Conservation (phyloP, 2,329 filamentous ascomycete genomes). For the Emmonsiellopsis sp. region DNA sequence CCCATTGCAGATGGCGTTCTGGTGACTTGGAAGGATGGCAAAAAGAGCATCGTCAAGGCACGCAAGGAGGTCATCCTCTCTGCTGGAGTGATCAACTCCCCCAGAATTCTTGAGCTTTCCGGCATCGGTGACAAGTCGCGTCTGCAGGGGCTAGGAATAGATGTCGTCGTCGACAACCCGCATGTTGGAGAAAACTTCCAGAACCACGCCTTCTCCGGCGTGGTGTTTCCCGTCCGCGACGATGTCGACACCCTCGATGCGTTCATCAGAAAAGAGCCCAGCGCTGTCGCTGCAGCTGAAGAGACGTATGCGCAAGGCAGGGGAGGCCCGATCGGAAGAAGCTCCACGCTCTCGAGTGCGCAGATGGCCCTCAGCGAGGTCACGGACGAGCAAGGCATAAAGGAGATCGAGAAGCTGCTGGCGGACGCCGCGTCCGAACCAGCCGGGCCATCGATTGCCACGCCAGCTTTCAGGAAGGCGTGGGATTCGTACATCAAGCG, state of each 20-base stretch:
- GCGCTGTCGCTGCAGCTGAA: slow-evolving; percentile 36
- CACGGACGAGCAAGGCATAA: neutral
- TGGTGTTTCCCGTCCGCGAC: slow-evolving; percentile 21
- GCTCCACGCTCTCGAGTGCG: slow-evolving; percentile 6
- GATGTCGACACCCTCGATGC: slow-evolving; percentile 29
- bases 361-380: slow-evolving; percentile 10
- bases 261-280: slow-evolving; percentile 28
- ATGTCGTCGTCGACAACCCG: slow-evolving; percentile 28
- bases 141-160: neutral
- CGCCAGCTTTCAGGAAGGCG: neutral
- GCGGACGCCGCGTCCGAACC: neutral
- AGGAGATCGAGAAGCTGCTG: neutral
- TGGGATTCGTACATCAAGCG: neutral
- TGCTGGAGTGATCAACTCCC: slow-evolving; percentile 50
- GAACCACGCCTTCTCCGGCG: slow-evolving; percentile 34
- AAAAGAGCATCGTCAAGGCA: slow-evolving; percentile 20
- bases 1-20: slow-evolving; percentile 21
- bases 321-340: slow-evolving; percentile 6
- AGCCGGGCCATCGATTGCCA: neutral
- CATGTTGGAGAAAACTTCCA: slow-evolving; percentile 45
- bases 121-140: slow-evolving; percentile 41
- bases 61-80: slow-evolving; percentile 49
- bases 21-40: slow-evolving; percentile 19
- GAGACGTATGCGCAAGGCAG: slow-evolving; percentile 6
- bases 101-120: slow-evolving; percentile 50